These are phyloP conservation scores for Colletotrichum sp. DNA, from an alignment of 2,329 filamentous ascomycete species.

Conservation along the genomic window DNA sequence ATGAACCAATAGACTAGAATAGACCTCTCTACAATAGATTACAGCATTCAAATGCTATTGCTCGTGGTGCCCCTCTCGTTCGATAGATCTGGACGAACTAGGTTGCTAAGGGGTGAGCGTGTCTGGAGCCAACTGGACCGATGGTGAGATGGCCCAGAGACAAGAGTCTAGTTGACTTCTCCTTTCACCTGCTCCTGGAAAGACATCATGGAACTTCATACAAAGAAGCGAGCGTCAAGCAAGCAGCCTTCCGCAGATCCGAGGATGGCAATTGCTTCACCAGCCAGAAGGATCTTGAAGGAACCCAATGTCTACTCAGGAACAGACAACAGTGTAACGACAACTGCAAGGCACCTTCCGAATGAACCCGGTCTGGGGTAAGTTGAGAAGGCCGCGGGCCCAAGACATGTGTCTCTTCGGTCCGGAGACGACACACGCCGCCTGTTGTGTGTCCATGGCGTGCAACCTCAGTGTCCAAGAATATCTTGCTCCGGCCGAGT, in stretches of 20 bases:
- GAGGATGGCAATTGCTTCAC: not conserved
- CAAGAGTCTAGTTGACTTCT: not conserved
- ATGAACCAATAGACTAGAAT: constrained; percentile 15
- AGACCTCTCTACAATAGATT: not conserved
- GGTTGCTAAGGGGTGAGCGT: not conserved
- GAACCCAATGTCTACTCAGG: not conserved
- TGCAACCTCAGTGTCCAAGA: constrained; percentile 4
- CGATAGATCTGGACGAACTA: not conserved
- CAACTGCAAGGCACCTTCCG: not conserved
- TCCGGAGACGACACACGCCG: not conserved
- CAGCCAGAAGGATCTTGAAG: not conserved
- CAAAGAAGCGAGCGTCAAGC: not conserved
- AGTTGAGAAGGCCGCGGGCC: not conserved
- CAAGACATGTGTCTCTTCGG: constrained; percentile 6
- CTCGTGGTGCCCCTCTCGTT: not conserved
- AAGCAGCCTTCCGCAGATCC: not conserved
- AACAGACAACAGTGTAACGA: not conserved
- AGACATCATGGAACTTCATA: not conserved
- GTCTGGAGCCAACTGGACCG: too few relatives aligned
- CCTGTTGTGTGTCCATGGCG: not conserved
- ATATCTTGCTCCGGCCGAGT: constrained; percentile 7
- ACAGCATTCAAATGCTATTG: not conserved
- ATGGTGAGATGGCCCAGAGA: not conserved
- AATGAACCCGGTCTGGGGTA: not conserved
- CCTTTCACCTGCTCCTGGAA: not conserved